Percentiles rank a stretch among this genome's conserved stretches.
These are phyloP conservation scores for Phyllosticta citriasiana DNA, from an alignment of 2,329 filamentous ascomycete genomes.

Conservation along the genomic window DNA sequence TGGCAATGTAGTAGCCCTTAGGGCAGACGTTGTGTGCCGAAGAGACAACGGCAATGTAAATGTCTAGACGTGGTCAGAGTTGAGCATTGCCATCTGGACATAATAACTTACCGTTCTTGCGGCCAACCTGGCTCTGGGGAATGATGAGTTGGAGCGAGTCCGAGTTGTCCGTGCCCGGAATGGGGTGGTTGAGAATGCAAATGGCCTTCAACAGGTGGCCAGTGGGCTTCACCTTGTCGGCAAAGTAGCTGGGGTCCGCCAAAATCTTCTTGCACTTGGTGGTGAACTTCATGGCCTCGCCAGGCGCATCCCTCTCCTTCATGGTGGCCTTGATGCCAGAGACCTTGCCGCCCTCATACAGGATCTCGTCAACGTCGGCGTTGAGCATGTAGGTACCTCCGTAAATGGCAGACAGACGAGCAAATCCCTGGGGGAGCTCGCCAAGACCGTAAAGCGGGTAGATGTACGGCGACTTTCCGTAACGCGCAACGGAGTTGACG, in stretches of 20 bases:
- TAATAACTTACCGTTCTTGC: constrained; percentile 69
- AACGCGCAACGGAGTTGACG: constrained; percentile 93
- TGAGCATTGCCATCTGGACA: too few relatives aligned
- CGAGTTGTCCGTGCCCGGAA: constrained; percentile 76
- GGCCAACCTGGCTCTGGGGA: constrained; percentile 91
- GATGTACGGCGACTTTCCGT: constrained; percentile 98
- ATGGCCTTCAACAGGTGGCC: constrained; percentile 93
- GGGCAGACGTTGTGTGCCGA: constrained; percentile 97
- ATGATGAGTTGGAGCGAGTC: constrained; percentile 96
- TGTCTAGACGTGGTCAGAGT: constrained; percentile 47
- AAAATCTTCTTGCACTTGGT: constrained; percentile 96
- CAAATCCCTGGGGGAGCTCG: constrained; percentile 95
- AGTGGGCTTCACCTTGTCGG: constrained; percentile 73
- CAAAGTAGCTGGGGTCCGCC: constrained; percentile 94
- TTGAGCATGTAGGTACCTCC: constrained; percentile 99
- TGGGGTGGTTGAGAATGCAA: constrained; percentile 91
- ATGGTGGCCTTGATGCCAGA: constrained; percentile 95
- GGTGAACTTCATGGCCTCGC: constrained; percentile 75
- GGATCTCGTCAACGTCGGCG: constrained; percentile 81
- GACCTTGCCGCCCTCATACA: constrained; percentile 79
- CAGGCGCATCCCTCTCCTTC: constrained; percentile 69
- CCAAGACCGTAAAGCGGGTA: constrained; percentile 96
- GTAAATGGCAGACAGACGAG: constrained; percentile 94
- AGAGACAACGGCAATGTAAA: constrained; percentile 94
- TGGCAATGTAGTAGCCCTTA: constrained; percentile 98